Base-by-base conservation (phyloP, 2,329 filamentous ascomycete species). In the Hymenoscyphus scutula region DNA sequence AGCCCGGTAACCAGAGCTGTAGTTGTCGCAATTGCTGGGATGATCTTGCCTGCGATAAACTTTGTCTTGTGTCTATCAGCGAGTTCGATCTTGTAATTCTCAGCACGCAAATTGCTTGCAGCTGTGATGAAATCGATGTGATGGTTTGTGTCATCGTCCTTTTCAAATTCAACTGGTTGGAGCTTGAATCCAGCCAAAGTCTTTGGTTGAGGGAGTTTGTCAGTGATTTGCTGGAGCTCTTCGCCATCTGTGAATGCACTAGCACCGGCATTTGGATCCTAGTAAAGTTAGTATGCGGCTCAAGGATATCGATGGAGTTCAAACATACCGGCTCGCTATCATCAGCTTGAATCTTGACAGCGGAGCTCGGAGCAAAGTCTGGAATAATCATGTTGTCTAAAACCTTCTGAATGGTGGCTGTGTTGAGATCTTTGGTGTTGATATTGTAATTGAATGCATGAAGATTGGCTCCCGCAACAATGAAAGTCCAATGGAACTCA, bases 61-160 rank as follows among this genome's bases (percentile, higher is more conserved):
- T 99, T 99, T 65, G 94, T 99, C 87, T 95, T 96, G 83, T 97
- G 95, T 65, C 92, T 86, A 74, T 99, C 94, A 0, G 95, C 93
- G 67, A 88, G 84, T 73, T 91, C 87, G 69, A 99, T 99, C 77
- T 95, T 96, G 84, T 99, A 99, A 80, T 99, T 99, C 77, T 96
- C 90, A 0, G 95, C 95, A 64, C 96, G 91, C 64, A 99, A 82
- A 76, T 99, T 99, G 81, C 93, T 97, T 68, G 93, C 93, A 1
- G 93, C 92, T 7, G 95, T 96, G 78, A 99, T 98, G 81, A 99
- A 99, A 77, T 98, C 95, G 72, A 99, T 99, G 81, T 99, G 95
- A 77, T 95, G 87, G 77, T 99, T 99, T 58, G 89, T 91, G 76
- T 99, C 96, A 72, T 99, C 95, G 68, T 99, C 95, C 82, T 99